A percentile compares a stretch with the other conserved stretches of the same genome.
These are phyloP conservation scores for Paradendryphiella salina DNA, from an alignment of 2,329 filamentous ascomycete genomes.

Conservation along the genomic window DNA sequence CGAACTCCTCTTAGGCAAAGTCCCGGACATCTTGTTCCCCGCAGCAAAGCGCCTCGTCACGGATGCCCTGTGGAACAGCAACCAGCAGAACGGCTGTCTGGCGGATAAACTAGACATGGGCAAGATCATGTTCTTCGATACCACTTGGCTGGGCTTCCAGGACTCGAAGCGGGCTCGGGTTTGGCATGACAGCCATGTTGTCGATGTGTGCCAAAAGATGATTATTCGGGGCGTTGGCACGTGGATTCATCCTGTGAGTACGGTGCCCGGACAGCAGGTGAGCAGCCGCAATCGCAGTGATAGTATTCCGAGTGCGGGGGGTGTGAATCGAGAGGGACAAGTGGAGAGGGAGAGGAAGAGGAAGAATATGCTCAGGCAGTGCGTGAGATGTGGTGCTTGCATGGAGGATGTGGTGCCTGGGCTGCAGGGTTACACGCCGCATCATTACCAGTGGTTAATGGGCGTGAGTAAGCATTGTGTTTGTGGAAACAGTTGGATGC, in stretches of 20 bases:
- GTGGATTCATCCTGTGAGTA: constrained; percentile 27
- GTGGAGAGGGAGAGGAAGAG: constrained; percentile 14
- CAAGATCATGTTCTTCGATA: constrained; percentile 73
- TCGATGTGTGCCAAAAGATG: constrained; percentile 61
- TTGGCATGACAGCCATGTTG: constrained; percentile 64
- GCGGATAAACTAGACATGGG: constrained; percentile 65
- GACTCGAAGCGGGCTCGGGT: constrained; percentile 61
- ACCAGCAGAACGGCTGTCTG: constrained; percentile 50
- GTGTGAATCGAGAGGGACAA: constrained; percentile 6
- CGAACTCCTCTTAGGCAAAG: constrained; percentile 56
- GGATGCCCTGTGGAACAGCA: constrained; percentile 44
- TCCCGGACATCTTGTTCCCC: constrained; percentile 56
- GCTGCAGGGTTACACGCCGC: constrained; percentile 34
- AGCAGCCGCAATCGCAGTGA: constrained; percentile 26
- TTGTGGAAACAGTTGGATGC: constrained; percentile 46
- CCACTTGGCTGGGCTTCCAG: constrained; percentile 67
- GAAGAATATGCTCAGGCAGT: constrained; percentile 43
- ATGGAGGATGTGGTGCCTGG: constrained; percentile 52
- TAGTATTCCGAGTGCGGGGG: constrained; percentile 22
- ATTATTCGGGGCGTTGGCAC: constrained; percentile 41
- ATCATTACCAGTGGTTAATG: constrained; percentile 43
- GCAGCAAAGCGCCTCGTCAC: constrained; percentile 55
- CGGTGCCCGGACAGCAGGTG: constrained; percentile 2
- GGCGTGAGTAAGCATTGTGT: constrained; percentile 47
- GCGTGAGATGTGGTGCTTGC: constrained; percentile 51